Evolutionary conservation across 768 basidiomycete genomes (phyloP), one percentile per base, ranked within the genome.

Genomic region (Mycena capillaripes): DNA sequence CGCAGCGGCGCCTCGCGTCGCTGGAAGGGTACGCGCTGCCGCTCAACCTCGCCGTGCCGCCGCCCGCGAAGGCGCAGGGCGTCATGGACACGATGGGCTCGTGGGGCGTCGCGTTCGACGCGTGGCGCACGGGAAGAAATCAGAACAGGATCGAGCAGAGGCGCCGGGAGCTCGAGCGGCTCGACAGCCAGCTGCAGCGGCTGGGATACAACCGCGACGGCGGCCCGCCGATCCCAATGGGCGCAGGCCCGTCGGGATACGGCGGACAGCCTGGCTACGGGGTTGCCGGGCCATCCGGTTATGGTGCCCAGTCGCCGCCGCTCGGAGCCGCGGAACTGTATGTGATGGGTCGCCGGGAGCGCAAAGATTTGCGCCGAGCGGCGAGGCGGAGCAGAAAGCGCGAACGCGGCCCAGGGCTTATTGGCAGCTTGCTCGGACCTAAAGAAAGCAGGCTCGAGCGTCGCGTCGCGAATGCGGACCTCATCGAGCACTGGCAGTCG

Each of bases 401-500:
- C 8, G 58, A 68, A 38, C 63, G 25, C 5, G 53, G 66, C 5
- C 38, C 42, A 30, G 72, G 59, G 42, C 55, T 30, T 30, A 29
- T 48, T 19, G 44, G 52, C 30, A 29, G 66, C 27, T 19, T 66
- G 42, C 36, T 61, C 48, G 64, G 64, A 21, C 55, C 57, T 29
- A 71, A 64, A 48, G 75, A 71, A 56, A 72, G 50, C 25, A 70
- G 25, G 30, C 64, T 74, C 1, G 70, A 77, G 59, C 53, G 71
- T 16, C 69, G 67, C 8, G 78, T 77, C 21, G 69, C 62, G n/a
- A 72, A 76, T 17, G 70, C 76, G 4, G 76, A 79, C 56, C 55
- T 77, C 16, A 42, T 77, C 23, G 79, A 79, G 53, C 74, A 77
- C 30, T 74, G 76, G 73, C 60, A 56, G 19, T 65, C 74, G n/a